Evolutionary conservation across 2,329 filamentous ascomycete genomes (phyloP).

Genomic region (Neophaeococcomyces aloes): DNA sequence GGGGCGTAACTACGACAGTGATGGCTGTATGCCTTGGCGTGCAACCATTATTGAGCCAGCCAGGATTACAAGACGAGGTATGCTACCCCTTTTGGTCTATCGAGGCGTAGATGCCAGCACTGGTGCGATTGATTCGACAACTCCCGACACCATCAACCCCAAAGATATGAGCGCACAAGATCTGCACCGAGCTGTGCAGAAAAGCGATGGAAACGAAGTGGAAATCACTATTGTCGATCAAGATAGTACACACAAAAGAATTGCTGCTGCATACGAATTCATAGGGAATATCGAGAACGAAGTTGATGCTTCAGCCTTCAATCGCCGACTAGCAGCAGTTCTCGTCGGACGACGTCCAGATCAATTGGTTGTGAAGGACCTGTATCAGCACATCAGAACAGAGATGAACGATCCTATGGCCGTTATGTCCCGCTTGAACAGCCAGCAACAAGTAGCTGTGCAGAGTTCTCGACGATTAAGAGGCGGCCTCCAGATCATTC

Average conservation of each 20-base stretch:
- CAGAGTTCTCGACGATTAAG: conserved; percentile 66
- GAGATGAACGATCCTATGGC: neutral
- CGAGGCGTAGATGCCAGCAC: neutral
- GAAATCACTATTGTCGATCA: neutral
- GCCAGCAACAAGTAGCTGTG: conserved; percentile 53
- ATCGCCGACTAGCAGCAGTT: neutral
- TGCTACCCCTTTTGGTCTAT: neutral
- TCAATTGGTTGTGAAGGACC: neutral
- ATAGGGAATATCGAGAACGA: neutral
- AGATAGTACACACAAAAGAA: neutral
- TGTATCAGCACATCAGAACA: neutral
- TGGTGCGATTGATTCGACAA: neutral
- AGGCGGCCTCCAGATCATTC: conserved; percentile 62
- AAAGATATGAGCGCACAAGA: neutral
- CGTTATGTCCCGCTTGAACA: conserved; percentile 35
- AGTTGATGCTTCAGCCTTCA: neutral
- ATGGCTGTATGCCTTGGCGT: too few species aligned
- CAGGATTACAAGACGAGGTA: neutral
- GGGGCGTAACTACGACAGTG: too few species aligned
- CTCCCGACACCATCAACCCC: neutral
- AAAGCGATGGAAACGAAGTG: neutral
- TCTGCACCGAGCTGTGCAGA: neutral
- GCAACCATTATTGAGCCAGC: neutral
- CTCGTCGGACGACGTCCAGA: neutral
- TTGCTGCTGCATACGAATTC: neutral